phyloP scores from a whole-genome alignment of 2,329 filamentous ascomycete species.

The Blastomyces gilchristii region DNA sequence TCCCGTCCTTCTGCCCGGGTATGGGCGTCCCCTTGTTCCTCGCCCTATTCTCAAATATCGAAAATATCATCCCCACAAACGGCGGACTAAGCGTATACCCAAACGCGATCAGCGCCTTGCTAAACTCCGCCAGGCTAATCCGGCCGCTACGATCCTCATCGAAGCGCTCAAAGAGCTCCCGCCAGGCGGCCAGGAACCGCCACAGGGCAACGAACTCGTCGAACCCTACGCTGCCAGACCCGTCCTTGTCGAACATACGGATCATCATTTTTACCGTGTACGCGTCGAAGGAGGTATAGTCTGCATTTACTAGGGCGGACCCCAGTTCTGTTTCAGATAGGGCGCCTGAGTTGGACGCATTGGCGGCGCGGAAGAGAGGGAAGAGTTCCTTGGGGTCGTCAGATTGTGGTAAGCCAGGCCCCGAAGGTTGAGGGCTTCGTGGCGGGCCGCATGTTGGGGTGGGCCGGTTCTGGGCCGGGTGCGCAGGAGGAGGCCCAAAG shows the following conservation, averaged over 20 bases:
- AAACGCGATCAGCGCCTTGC: conserved; percentile 81
- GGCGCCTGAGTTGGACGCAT: conserved; percentile 65
- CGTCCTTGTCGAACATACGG: conserved; percentile 94
- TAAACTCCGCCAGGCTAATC: conserved; percentile 79
- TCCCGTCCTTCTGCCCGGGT: conserved; percentile 46
- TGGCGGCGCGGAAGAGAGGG: conserved; percentile 80
- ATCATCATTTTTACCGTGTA: conserved; percentile 99
- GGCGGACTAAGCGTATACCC: conserved; percentile 78
- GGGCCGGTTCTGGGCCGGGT: conserved; percentile 46
- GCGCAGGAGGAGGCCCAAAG: conserved; percentile 40
- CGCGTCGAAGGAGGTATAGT: conserved; percentile 86
- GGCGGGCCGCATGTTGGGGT: conserved; percentile 53
- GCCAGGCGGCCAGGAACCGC: conserved; percentile 92
- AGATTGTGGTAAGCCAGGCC: conserved; percentile 33
- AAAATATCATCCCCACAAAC: conserved; percentile 78
- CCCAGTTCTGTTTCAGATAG: conserved; percentile 80
- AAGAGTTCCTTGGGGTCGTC: conserved; percentile 53
- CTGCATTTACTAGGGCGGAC: conserved; percentile 86
- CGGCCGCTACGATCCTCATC: conserved; percentile 78
- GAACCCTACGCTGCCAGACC: conserved; percentile 80
- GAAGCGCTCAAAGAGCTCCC: conserved; percentile 88
- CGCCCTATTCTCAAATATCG: conserved; percentile 63
- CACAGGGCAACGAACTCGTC: conserved; percentile 94
- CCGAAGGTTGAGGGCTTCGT: conserved; percentile 49
- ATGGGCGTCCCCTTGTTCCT: conserved; percentile 32